Conservation (phyloP, 352 stramenopile genomes). For the Globisporangium radiosum region DNA sequence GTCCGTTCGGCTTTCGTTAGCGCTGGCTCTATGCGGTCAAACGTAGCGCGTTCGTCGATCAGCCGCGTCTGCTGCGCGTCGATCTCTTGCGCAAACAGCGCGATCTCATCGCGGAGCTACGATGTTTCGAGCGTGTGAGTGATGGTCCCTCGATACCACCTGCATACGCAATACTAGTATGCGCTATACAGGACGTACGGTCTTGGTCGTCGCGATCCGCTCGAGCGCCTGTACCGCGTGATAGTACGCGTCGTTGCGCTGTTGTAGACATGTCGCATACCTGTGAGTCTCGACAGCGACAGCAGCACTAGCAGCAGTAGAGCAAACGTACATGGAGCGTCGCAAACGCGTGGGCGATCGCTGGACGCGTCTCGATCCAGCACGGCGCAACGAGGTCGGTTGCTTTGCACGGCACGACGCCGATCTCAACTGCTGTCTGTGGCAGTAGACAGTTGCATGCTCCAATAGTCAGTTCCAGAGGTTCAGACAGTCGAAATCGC, state of each 20-base stretch:
- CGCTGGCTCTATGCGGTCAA: slow-evolving; percentile 33
- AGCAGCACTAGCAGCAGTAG: neutral
- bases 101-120: slow-evolving; percentile 50
- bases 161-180: neutral
- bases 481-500: no score
- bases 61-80: slow-evolving; percentile 26
- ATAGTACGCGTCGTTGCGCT: slow-evolving; percentile 62
- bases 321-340: slow-evolving; percentile 45
- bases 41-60: slow-evolving; percentile 29
- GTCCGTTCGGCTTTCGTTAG: slow-evolving; percentile 44
- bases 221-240: slow-evolving; percentile 52
- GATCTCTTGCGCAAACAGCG: slow-evolving; percentile 56
- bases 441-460: neutral
- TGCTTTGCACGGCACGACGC: slow-evolving; percentile 52
- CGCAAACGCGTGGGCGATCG: slow-evolving; percentile 55
- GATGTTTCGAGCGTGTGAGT: neutral
- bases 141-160: neutral
- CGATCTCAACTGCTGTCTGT: slow-evolving; percentile 61
- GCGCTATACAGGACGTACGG: slow-evolving; percentile 15
- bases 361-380: slow-evolving; percentile 54
- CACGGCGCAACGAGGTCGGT: slow-evolving; percentile 48
- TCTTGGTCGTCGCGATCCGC: slow-evolving; percentile 47
- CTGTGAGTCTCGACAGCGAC: neutral
- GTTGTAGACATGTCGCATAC: neutral
- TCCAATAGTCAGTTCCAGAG: no score